Conservation (phyloP, 805 yeast genomes). For the Yarrowia sp. region DNA sequence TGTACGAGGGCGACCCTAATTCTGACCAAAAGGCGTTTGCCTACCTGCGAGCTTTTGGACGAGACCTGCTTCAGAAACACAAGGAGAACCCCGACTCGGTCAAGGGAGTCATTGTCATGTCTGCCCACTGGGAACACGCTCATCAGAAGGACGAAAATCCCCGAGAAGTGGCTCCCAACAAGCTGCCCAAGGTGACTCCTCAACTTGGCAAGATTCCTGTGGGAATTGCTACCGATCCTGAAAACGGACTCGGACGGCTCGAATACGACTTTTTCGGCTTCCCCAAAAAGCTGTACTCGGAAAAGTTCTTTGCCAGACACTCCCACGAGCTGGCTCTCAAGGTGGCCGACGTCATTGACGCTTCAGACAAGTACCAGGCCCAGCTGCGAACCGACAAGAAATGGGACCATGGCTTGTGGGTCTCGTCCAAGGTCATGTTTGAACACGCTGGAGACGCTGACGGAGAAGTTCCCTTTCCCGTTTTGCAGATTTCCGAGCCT, state of each 20-base stretch:
- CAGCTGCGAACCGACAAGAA: conserved; percentile 51
- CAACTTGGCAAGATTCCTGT: conserved; percentile 24
- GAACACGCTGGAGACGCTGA: conserved; percentile 38
- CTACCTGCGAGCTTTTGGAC: conserved; percentile 50
- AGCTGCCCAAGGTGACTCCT: not conserved
- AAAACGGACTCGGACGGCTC: conserved; percentile 35
- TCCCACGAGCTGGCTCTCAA: conserved; percentile 45
- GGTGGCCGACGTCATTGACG: conserved; percentile 43
- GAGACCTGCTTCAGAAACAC: conserved; percentile 41
- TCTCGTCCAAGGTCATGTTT: conserved; percentile 71
- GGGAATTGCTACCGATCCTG: conserved; percentile 44
- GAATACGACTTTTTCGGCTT: conserved; percentile 76
- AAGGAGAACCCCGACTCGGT: conserved; percentile 45
- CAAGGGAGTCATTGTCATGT: conserved; percentile 59
- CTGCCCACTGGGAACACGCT: conserved; percentile 73
- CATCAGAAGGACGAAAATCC: conserved; percentile 23
- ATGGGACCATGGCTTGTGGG: conserved; percentile 82
- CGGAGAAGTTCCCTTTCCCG: conserved; percentile 39
- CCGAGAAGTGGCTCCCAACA: conserved; percentile 23
- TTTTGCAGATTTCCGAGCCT: conserved; percentile 43
- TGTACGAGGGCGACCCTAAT: conserved; percentile 51
- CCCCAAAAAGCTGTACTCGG: conserved; percentile 60
- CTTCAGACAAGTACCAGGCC: conserved; percentile 44
- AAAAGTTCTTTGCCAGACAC: conserved; percentile 54
- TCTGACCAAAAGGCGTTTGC: conserved; percentile 60